Conservation (phyloP, 106 monocot genomes). For the Ottelia alismoides region DNA sequence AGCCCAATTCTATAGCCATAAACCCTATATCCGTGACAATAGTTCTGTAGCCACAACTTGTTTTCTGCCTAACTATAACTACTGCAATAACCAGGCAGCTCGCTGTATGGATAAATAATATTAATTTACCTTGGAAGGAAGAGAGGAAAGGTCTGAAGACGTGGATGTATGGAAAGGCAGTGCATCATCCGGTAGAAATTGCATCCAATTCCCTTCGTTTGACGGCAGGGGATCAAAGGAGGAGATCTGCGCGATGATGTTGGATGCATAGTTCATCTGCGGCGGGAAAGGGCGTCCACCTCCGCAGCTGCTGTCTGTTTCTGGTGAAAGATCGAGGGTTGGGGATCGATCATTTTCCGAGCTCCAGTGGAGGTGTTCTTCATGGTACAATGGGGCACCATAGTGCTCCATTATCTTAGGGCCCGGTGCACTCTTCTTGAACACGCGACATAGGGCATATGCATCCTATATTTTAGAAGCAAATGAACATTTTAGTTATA, state of each 20-base stretch:
- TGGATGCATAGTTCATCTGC: conserved; percentile 1
- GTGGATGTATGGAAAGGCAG: conserved; percentile 11
- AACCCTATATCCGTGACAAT: too few species aligned
- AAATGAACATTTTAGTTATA: too few species aligned
- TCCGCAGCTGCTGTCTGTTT: conserved; percentile 40
- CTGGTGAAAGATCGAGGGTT: conserved; percentile 22
- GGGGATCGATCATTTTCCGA: conserved; percentile 22
- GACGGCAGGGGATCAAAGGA: conserved; percentile 2
- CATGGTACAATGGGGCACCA: conserved; percentile 33
- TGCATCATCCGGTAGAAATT: conserved; percentile 57
- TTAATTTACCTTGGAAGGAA: too few species aligned
- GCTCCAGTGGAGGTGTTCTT: conserved; percentile 23
- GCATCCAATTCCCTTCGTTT: conserved; percentile 55
- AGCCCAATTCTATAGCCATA: too few species aligned
- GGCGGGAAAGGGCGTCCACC: conserved; percentile 7
- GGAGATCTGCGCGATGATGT: background rate
- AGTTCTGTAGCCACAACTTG: too few species aligned
- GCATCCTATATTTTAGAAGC: too few species aligned
- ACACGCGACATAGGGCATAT: conserved; percentile 75
- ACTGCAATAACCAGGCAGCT: too few species aligned
- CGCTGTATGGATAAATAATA: too few species aligned
- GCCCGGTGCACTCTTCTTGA: conserved; percentile 67
- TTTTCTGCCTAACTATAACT: too few species aligned
- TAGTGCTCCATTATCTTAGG: conserved; percentile 80
- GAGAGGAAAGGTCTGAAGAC: too few species aligned